Percentiles rank a stretch among this genome's conserved stretches.
phyloP scores from a whole-genome alignment of 176 grass and related monocot genomes.

The Carex myosuroides region DNA sequence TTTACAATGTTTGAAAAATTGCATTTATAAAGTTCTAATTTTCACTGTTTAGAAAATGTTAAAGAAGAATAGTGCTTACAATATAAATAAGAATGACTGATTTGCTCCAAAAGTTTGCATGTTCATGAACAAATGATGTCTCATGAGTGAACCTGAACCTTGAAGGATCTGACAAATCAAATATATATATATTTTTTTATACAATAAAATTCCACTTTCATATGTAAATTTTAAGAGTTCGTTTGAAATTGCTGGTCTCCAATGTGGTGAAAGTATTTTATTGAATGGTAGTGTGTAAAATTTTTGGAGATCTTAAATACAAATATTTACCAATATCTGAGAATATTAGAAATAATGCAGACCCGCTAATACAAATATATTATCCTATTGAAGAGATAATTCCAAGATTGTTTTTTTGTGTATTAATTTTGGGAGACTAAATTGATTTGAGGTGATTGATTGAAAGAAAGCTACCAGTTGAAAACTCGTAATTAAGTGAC shows the following conservation, averaged over 20 bases:
- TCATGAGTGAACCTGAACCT: slow-evolving; percentile 73
- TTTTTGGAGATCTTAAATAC: not conserved
- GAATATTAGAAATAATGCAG: not conserved
- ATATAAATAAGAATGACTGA: slow-evolving; percentile 19
- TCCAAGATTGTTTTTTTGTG: not conserved
- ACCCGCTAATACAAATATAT: not conserved
- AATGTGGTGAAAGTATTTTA: not conserved
- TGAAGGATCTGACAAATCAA: slow-evolving; percentile 48
- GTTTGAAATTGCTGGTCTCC: not conserved
- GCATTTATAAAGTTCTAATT: no score
- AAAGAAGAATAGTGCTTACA: slow-evolving; percentile 17
- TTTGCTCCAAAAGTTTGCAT: slow-evolving; percentile 41
- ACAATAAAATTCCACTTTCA: not conserved
- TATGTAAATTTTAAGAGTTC: not conserved
- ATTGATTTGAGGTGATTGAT: not conserved
- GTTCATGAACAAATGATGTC: slow-evolving; percentile 64
- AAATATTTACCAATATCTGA: not conserved
- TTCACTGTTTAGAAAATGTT: no score
- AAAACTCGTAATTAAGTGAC: slow-evolving; percentile 66
- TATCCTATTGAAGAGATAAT: not conserved
- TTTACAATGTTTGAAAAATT: no score
- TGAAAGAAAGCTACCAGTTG: slow-evolving; percentile 33
- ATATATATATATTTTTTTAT: not conserved
- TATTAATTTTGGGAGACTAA: not conserved
- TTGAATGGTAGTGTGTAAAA: not conserved